Conservation (phyloP, 2,329 filamentous ascomycete genomes). For the Penicillium thymicola region DNA sequence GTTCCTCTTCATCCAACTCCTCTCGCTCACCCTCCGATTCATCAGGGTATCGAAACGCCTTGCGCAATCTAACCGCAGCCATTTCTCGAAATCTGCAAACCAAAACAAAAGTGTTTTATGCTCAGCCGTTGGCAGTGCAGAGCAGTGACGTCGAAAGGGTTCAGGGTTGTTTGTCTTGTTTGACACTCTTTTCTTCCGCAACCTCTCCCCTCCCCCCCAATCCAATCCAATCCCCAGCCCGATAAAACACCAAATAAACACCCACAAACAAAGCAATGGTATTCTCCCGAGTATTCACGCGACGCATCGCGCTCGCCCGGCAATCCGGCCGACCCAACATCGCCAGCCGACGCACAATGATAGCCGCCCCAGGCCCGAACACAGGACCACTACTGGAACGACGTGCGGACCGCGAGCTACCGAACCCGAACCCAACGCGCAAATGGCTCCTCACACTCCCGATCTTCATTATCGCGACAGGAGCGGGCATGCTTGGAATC, state of each 20-base stretch:
- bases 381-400: conserved; percentile 53
- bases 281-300: conserved; percentile 11
- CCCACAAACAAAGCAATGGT: conserved; percentile 7
- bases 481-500: conserved; percentile 72
- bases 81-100: conserved; percentile 19
- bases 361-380: conserved; percentile 50
- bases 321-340: conserved; percentile 8
- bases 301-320: conserved; percentile 16
- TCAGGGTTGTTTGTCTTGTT: conserved; percentile 26
- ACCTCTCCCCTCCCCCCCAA: background rate
- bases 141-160: conserved; percentile 4
- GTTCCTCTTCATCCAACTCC: conserved; percentile 69
- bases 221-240: conserved; percentile 1
- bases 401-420: conserved; percentile 53
- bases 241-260: background rate
- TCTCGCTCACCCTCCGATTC: conserved; percentile 58
- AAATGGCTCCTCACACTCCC: conserved; percentile 73
- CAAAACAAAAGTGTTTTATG: background rate
- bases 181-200: conserved; percentile 14
- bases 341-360: conserved; percentile 42
- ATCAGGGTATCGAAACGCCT: conserved; percentile 71
- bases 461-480: conserved; percentile 71
- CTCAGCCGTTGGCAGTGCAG: background rate
- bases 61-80: conserved; percentile 64
- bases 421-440: conserved; percentile 46